Base-by-base conservation (phyloP, 306 rosid genomes). In the Purshia tridentata region DNA sequence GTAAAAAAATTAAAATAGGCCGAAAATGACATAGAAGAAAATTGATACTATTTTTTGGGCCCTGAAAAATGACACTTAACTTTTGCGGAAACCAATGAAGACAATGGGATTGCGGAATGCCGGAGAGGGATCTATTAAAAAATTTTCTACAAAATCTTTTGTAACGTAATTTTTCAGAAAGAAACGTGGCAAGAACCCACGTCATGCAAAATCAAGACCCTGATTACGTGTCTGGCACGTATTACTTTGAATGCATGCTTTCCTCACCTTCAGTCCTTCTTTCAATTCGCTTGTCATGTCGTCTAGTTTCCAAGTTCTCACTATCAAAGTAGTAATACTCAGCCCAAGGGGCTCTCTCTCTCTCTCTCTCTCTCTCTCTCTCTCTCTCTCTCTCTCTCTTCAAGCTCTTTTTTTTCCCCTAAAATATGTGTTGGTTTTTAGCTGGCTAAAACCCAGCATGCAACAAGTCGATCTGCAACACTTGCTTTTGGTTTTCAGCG, bases 161-260 rank as follows among this genome's bases (percentile, higher is more conserved):
- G 9, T 5, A 51, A 6, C 50, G 20, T 39, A 69, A 10, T 23
- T 35, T 45, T 46, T 15, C 46, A 41, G 12, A 18, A 45, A 29
- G 56, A 82, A 88, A 78, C 83, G 74, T 89, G 92, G 84, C 68
- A 73, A 0, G 48, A n/a, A 67, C 75, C 61, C 72, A 82, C 77
- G 45, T 74, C 81, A 86, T 82, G 87, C 83, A 78, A 83, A 72
- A 63, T 60, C 51, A 71, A 65, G 20, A 18, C 1, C n/a, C 73
- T 50, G 75, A 39, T 84, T 82, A 91, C 91, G 86, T 86, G 97
- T 75, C 80, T 53, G 62, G 39, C 49, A 86, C 72, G 81, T 72
- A 79, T 75, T 40, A 65, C 75, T 73, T 57, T 50, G 54, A 19
- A 49, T 80, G 88, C 88, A 86, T 85, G 90, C 78, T 64, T 83